Conservation (phyloP, 169 alveolate species). For the Amoebophrya sp. region DNA sequence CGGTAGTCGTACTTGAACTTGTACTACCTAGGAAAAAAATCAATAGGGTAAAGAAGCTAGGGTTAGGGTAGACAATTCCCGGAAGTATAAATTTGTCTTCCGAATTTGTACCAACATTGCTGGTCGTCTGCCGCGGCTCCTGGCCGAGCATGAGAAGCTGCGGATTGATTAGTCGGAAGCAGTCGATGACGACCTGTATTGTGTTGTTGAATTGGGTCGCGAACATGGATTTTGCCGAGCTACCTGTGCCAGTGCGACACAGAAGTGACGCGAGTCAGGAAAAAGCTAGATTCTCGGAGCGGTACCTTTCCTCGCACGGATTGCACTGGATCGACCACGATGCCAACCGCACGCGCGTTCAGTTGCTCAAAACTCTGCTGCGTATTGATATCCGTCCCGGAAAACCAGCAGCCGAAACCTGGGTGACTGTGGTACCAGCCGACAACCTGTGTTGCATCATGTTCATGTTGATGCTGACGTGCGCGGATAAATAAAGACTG, state of each 20-base stretch:
- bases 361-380: slow-evolving; percentile 97
- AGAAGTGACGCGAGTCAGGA: too few species aligned
- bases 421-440: slow-evolving; percentile 99
- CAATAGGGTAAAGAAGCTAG: too few species aligned
- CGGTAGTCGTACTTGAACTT: too few species aligned
- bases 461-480: too few species aligned
- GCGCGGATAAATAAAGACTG: too few species aligned
- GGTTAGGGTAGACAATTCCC: too few species aligned
- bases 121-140: slow-evolving; percentile 98
- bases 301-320: slow-evolving; percentile 77
- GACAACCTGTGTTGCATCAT: slow-evolving; percentile 51
- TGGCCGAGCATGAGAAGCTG: slow-evolving; percentile 79
- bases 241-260: too few species aligned
- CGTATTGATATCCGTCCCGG: slow-evolving; percentile 94
- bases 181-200: slow-evolving; percentile 92
- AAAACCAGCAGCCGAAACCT: slow-evolving; percentile 98
- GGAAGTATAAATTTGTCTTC: too few species aligned
- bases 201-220: too few species aligned
- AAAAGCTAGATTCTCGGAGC: too few species aligned
- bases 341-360: slow-evolving; percentile 96
- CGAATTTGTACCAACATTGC: slow-evolving; percentile 78
- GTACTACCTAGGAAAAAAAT: too few species aligned
- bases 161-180: slow-evolving; percentile 93
- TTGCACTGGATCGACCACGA: slow-evolving; percentile 98
- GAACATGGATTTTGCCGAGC: too few species aligned